These are phyloP conservation scores for Sanghuangporus baumii DNA, from an alignment of 1,284 basidiomycete genomes.

Conservation along the genomic window DNA sequence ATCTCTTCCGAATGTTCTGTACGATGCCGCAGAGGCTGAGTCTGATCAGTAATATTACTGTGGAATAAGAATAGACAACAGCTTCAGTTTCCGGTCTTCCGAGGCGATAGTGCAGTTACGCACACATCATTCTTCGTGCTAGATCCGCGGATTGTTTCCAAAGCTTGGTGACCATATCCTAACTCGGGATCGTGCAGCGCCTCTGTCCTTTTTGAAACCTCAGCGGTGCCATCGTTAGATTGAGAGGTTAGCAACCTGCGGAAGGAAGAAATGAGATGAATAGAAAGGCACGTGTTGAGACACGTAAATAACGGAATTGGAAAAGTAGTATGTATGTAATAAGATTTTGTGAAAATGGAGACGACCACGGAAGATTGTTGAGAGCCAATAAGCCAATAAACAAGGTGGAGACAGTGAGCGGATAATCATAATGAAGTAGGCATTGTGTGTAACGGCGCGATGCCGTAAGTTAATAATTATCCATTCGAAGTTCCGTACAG, in stretches of 20 bases:
- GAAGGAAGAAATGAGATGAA: conserved; percentile 1
- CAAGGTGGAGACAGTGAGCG: not conserved
- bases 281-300: not conserved
- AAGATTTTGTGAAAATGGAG: not conserved
- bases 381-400: not conserved
- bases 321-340: not conserved
- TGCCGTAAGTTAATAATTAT: not conserved
- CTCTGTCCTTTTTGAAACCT: not conserved
- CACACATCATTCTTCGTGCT: not conserved
- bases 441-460: not conserved
- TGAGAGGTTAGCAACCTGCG: conserved; percentile 12
- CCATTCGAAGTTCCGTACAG: not conserved
- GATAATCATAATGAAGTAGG: not conserved
- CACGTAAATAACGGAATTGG: not conserved
- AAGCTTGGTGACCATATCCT: not conserved
- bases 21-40: no score
- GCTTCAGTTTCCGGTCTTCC: not conserved
- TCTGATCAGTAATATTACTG: no score
- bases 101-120: conserved; percentile 7
- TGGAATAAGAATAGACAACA: not conserved
- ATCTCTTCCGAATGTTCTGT: no score
- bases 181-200: not conserved
- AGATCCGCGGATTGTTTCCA: not conserved
- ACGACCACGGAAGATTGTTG: not conserved
- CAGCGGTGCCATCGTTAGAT: not conserved